Evolutionary conservation across 371 early-diverging fungal genomes (phyloP).

Genomic region (Mucor saturninus): DNA sequence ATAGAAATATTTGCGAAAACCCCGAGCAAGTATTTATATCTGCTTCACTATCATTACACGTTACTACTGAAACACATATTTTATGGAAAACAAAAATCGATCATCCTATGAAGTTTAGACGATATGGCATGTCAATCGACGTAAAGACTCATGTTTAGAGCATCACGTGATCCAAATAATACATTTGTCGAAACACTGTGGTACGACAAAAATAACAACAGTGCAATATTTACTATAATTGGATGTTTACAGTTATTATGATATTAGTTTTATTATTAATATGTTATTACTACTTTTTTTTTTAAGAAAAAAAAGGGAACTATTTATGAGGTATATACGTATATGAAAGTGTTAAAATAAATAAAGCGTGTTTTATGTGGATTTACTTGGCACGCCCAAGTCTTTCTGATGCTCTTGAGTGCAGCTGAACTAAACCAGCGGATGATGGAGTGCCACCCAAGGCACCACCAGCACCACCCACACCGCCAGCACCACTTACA

Average conservation of each 20-base stretch:
- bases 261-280: slow-evolving; percentile 7
- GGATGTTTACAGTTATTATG: slow-evolving; percentile 4
- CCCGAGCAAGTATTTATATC: too few species aligned
- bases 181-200: too few species aligned
- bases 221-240: too few species aligned
- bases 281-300: neutral
- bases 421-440: slow-evolving; percentile 17
- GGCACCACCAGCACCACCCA: slow-evolving; percentile 36
- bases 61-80: too few species aligned
- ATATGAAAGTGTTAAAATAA: neutral
- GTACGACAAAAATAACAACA: neutral
- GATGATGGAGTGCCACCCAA: slow-evolving; percentile 27
- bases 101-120: too few species aligned
- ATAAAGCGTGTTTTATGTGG: too few species aligned
- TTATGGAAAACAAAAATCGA: too few species aligned
- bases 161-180: too few species aligned
- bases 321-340: slow-evolving; percentile 7
- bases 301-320: neutral
- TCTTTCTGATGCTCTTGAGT: slow-evolving; percentile 32
- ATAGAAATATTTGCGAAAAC: too few species aligned
- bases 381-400: slow-evolving; percentile 30
- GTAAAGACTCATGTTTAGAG: too few species aligned
- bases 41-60: too few species aligned
- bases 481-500: slow-evolving; percentile 41
- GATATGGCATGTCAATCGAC: too few species aligned